phyloP scores from a whole-genome alignment of 2,329 filamentous ascomycete species.

The Cordyceps cateniannulata region DNA sequence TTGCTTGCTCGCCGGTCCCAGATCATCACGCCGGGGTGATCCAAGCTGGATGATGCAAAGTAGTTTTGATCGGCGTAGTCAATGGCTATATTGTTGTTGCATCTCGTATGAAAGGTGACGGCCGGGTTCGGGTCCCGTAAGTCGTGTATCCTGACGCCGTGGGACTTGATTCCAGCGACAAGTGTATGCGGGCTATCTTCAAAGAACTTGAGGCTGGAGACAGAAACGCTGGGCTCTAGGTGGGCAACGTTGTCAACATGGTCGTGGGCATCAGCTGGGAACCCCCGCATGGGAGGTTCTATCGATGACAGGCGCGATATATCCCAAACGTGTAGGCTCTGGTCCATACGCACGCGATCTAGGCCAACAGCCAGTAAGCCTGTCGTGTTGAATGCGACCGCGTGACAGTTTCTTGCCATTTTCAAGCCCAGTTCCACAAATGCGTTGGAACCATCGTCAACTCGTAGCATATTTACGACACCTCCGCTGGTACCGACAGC shows the following conservation, averaged over 20 bases:
- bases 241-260: slow-evolving; percentile 52
- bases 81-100: slow-evolving; percentile 67
- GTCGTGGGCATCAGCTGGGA: slow-evolving; percentile 40
- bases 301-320: slow-evolving; percentile 54
- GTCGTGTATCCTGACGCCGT: slow-evolving; percentile 71
- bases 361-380: slow-evolving; percentile 71
- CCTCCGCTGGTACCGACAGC: slow-evolving; percentile 71
- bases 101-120: slow-evolving; percentile 57
- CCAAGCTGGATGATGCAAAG: slow-evolving; percentile 72
- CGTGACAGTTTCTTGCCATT: slow-evolving; percentile 71
- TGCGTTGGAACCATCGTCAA: slow-evolving; percentile 63
- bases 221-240: slow-evolving; percentile 62
- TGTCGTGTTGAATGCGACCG: slow-evolving; percentile 69
- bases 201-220: slow-evolving; percentile 79
- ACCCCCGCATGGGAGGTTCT: slow-evolving; percentile 42
- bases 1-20: slow-evolving; percentile 68
- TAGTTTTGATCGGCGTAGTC: slow-evolving; percentile 78
- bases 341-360: slow-evolving; percentile 74
- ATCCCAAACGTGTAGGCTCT: slow-evolving; percentile 79
- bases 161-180: slow-evolving; percentile 68
- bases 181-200: slow-evolving; percentile 68
- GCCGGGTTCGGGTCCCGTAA: slow-evolving; percentile 54
- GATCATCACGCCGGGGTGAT: slow-evolving; percentile 66
- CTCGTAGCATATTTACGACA: slow-evolving; percentile 65
- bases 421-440: slow-evolving; percentile 63